Evolutionary conservation across 768 basidiomycete genomes (phyloP).

Genomic region (Phlebiopsis flavidoalba): DNA sequence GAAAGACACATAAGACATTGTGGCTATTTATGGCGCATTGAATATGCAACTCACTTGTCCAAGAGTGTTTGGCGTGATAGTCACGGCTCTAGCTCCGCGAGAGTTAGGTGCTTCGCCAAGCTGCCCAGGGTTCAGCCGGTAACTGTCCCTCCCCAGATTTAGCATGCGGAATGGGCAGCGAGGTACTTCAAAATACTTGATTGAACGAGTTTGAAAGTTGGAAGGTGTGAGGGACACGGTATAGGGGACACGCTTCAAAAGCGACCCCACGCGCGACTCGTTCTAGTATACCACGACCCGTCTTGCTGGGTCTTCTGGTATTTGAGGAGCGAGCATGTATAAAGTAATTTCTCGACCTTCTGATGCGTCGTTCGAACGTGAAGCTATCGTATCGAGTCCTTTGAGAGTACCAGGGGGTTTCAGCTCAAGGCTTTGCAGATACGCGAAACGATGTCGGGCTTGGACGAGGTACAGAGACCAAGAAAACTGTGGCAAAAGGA

Average conservation of each 20-base stretch:
- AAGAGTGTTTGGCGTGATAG: conserved; percentile 94
- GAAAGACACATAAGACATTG: not conserved
- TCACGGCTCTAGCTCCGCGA: conserved; percentile 90
- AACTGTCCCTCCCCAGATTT: conserved; percentile 22
- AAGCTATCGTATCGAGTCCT: conserved; percentile 63
- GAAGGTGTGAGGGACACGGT: conserved; percentile 55
- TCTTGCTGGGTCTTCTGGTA: conserved; percentile 31
- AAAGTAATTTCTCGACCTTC: conserved; percentile 30
- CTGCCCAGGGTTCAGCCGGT: conserved; percentile 37
- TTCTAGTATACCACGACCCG: conserved; percentile 49
- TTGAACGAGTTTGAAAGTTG: conserved; percentile 67
- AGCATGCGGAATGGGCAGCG: conserved; percentile 22
- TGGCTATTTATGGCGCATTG: conserved; percentile 1
- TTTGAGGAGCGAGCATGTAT: conserved; percentile 17
- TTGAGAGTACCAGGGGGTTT: conserved; percentile 35
- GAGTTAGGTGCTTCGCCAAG: conserved; percentile 75
- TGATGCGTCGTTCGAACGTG: conserved; percentile 40
- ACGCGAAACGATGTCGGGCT: conserved; percentile 29
- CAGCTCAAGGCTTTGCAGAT: conserved; percentile 32
- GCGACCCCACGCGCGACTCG: too few relatives aligned
- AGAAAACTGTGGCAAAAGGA: conserved; percentile 26
- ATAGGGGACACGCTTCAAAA: too few relatives aligned
- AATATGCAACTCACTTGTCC: conserved; percentile 60
- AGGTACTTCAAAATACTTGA: conserved; percentile 59
- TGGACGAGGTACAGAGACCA: conserved; percentile 31